Conservation (phyloP, 2,329 filamentous ascomycete genomes). For the Cladorrhinum sp. region DNA sequence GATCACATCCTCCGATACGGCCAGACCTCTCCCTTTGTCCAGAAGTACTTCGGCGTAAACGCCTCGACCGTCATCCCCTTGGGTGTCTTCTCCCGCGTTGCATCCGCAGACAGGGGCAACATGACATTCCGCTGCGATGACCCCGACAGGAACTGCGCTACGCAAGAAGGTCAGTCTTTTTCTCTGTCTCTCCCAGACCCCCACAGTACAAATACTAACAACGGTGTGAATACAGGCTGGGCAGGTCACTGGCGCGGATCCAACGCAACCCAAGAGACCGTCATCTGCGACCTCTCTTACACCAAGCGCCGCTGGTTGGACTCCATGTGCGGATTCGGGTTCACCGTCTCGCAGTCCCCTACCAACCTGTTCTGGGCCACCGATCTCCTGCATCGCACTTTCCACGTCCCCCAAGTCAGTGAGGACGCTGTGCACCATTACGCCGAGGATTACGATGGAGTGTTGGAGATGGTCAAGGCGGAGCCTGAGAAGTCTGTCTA, state of each 20-base stretch:
- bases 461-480: conserved; percentile 48
- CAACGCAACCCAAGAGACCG: conserved; percentile 64
- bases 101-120: conserved; percentile 53
- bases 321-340: conserved; percentile 60
- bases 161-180: conserved; percentile 39
- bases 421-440: conserved; percentile 61
- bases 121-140: conserved; percentile 67
- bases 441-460: conserved; percentile 55
- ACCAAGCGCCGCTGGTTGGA: conserved; percentile 53
- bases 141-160: conserved; percentile 60
- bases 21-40: conserved; percentile 55
- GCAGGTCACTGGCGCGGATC: conserved; percentile 65
- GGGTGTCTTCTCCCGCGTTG: conserved; percentile 61
- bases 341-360: conserved; percentile 54
- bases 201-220: neutral
- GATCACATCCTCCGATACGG: conserved; percentile 60
- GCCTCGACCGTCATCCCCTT: conserved; percentile 56
- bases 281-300: conserved; percentile 66
- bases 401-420: conserved; percentile 59
- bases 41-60: conserved; percentile 64
- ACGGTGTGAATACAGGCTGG: conserved; percentile 45
- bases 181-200: conserved; percentile 1
- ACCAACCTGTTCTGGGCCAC: conserved; percentile 63
- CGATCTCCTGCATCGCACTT: conserved; percentile 64
- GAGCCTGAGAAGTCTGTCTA: conserved; percentile 47